Evolutionary conservation across 2,329 filamentous ascomycete species (phyloP), one percentile per base, ranked within the genome.

Genomic region (Fusarium sp.): DNA sequence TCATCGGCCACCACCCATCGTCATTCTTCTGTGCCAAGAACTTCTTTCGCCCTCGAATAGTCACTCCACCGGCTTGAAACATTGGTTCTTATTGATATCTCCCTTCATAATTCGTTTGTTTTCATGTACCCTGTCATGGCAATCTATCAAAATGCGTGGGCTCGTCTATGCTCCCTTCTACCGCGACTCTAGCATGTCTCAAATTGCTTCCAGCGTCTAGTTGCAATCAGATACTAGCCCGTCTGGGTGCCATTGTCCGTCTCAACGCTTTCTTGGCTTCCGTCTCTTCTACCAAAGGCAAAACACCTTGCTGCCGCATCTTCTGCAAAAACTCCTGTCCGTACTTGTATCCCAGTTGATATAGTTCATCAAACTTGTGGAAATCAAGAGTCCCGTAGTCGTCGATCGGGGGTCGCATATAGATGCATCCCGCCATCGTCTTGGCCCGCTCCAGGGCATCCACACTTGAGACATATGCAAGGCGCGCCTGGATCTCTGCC

Each of bases 311-410:
- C 40, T 93, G 92, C 77, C 90, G 91, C 78, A 98, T 83, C 73
- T 90, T 87, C 56, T 89, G 89, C 70, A 99, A 80, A 78, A 92
- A 98, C 57, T 94, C 89, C 78, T 92, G 91, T 6, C 94, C 96
- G 77, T 91, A 99, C 58, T 88, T 87, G 81, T 97, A 97, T 2
- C 96, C 97, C 11, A 98, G 87, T 72, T 92, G 87, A 76, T 97
- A 97, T 57, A 99, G 95, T 85, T 99, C 97, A 76, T 98, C 95
- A 80, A 99, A 99, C 80, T 97, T 98, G 66, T 91, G 93, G 84
- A 99, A 99, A 62, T 99, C 96, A 31, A 99, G 84, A 1, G 96
- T 99, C 6, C 95, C 96, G 74, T 97, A 99, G 2, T 89, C 87
- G 77, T 98, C 96, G 68, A 99, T 92, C 0, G 96, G 96, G 6